Evolutionary conservation across 129 eudicot species (phyloP).

Genomic region (Pulicaria dysenterica): DNA sequence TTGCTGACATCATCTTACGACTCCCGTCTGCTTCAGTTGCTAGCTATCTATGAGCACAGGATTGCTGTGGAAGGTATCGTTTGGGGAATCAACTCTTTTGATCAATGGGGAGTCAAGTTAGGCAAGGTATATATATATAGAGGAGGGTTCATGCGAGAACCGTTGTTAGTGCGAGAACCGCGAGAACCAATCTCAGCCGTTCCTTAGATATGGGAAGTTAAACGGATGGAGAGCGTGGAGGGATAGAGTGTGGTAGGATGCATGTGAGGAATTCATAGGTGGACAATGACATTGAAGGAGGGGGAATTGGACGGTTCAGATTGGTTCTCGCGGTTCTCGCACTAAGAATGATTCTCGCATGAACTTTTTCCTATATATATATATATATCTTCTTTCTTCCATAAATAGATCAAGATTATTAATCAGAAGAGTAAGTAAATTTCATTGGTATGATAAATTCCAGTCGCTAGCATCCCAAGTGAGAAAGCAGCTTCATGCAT

Average conservation of each 20-base stretch:
- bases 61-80: conserved; percentile 90
- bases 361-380: no score
- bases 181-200: no score
- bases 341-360: no score
- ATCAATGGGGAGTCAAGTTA: conserved; percentile 98
- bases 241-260: no score
- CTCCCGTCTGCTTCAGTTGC: conserved; percentile 48
- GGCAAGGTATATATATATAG: conserved; percentile 93
- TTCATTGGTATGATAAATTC: conserved; percentile 16
- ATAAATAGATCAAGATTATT: background rate
- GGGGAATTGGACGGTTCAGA: no score
- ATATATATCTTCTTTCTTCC: background rate
- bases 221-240: no score
- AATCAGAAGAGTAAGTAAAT: background rate
- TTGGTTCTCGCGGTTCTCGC: no score
- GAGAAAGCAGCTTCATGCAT: conserved; percentile 92
- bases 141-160: no score
- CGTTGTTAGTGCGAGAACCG: no score
- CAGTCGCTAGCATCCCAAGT: conserved; percentile 95
- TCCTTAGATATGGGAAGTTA: no score
- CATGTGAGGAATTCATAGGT: no score
- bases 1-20: conserved; percentile 24
- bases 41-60: conserved; percentile 95
- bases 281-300: no score
- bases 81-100: conserved; percentile 98